These are phyloP conservation scores for Boechera retrofracta DNA, from an alignment of 345 rosid species.

Conservation along the genomic window DNA sequence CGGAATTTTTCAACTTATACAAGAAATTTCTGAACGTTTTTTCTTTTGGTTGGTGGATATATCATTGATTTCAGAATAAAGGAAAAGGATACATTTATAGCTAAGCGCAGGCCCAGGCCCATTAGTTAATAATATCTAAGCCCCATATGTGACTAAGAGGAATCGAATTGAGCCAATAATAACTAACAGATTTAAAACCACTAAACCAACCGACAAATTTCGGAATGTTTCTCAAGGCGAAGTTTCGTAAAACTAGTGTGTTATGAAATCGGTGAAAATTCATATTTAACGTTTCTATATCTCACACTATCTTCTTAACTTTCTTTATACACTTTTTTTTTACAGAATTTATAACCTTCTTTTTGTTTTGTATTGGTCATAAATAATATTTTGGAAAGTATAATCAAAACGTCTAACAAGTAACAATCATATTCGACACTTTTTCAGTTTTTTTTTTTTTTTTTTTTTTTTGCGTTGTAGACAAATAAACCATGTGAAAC, in stretches of 20 bases:
- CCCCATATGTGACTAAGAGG: not conserved
- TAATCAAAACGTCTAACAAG: not conserved
- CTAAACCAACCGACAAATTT: not conserved
- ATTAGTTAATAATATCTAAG: not conserved
- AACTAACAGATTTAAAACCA: not conserved
- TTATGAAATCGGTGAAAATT: not conserved
- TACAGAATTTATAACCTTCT: not conserved
- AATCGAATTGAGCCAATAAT: not conserved
- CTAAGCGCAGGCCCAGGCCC: not conserved
- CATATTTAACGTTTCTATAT: too few relatives aligned
- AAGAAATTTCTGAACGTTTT: not conserved
- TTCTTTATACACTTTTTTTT: too few relatives aligned
- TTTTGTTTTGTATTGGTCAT: not conserved
- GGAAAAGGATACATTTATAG: too few relatives aligned
- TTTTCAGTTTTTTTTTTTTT: not conserved
- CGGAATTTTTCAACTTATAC: too few relatives aligned
- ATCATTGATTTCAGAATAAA: not conserved
- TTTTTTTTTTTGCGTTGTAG: too few relatives aligned
- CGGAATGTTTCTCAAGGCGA: not conserved
- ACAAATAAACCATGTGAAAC: conserved; percentile 6
- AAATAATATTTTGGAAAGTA: not conserved
- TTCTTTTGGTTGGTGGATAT: not conserved
- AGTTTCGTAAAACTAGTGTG: not conserved
- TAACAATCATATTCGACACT: not conserved
- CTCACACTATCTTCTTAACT: not conserved